Evolutionary conservation across 192 early-diverging fungal genomes (phyloP).

Genomic region (Linnemannia elongata): DNA sequence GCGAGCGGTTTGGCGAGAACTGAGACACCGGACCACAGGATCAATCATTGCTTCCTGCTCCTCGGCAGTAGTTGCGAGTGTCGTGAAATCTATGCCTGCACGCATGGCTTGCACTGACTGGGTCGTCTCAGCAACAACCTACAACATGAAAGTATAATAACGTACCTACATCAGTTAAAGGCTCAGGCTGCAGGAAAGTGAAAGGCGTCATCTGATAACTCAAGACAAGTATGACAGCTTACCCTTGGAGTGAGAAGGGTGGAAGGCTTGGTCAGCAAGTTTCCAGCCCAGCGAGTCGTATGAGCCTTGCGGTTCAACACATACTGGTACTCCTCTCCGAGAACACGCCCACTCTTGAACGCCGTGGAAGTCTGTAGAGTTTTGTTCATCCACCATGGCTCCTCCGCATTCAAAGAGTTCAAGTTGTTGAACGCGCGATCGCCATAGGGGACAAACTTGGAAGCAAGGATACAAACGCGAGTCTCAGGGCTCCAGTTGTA

Average conservation of each 20-base stretch:
- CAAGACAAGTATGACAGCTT: neutral
- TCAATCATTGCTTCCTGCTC: no score
- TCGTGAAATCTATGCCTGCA: neutral
- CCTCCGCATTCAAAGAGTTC: constrained; percentile 7
- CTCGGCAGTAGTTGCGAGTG: no score
- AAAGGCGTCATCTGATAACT: neutral
- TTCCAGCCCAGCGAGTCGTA: constrained; percentile 57
- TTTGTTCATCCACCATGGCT: constrained; percentile 28
- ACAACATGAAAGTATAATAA: neutral
- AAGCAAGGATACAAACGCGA: constrained; percentile 29
- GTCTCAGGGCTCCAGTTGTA: constrained; percentile 46
- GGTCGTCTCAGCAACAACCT: constrained; percentile 37
- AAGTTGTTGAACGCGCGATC: constrained; percentile 13
- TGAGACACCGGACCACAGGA: neutral
- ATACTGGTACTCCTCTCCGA: constrained; percentile 69
- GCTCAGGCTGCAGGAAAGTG: neutral
- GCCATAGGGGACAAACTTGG: constrained; percentile 28
- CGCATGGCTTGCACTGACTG: constrained; percentile 16
- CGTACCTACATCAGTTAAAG: neutral
- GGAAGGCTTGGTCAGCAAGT: constrained; percentile 59
- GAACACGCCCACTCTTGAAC: constrained; percentile 51
- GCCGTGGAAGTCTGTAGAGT: constrained; percentile 13
- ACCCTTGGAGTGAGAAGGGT: constrained; percentile 61
- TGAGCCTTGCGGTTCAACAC: constrained; percentile 61
- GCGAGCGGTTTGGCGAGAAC: neutral